Evolutionary conservation across 1,284 basidiomycete genomes (phyloP).

Genomic region (Retiboletus flavoniger): DNA sequence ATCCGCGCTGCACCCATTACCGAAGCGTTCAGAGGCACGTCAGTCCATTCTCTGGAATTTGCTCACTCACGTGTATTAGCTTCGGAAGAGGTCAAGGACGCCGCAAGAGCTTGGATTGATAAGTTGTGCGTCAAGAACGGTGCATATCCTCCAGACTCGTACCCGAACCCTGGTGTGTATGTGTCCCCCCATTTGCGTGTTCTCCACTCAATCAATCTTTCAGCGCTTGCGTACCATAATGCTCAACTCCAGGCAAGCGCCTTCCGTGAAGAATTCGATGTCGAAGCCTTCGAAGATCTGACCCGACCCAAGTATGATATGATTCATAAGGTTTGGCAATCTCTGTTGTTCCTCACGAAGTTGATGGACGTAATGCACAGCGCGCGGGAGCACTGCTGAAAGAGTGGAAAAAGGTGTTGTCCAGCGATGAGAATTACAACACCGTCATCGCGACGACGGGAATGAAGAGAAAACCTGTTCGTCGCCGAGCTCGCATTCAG

Average conservation of each 20-base stretch:
- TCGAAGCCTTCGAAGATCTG: constrained; percentile 72
- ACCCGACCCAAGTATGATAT: constrained; percentile 76
- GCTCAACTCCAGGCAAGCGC: constrained; percentile 88
- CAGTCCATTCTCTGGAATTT: not conserved
- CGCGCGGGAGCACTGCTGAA: constrained; percentile 73
- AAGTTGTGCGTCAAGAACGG: constrained; percentile 78
- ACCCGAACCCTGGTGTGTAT: constrained; percentile 85
- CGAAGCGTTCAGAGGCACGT: constrained; percentile 54
- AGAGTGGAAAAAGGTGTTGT: constrained; percentile 71
- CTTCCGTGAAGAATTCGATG: constrained; percentile 84
- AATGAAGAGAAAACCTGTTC: constrained; percentile 68
- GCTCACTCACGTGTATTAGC: constrained; percentile 43
- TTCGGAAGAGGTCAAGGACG: constrained; percentile 63
- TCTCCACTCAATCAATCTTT: constrained; percentile 3
- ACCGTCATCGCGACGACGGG: constrained; percentile 48
- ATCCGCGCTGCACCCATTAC: constrained; percentile 74
- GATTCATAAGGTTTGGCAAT: constrained; percentile 69
- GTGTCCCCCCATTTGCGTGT: not conserved
- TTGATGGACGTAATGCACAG: constrained; percentile 37
- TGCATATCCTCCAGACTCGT: constrained; percentile 83
- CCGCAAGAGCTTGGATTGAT: constrained; percentile 74
- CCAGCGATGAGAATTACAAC: constrained; percentile 63
- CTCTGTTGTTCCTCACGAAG: not conserved
- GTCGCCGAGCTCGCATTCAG: constrained; percentile 27
- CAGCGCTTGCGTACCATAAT: constrained; percentile 83